Percentiles rank a stretch among this genome's conserved stretches.
Evolutionary conservation across 495 filamentous ascomycete genomes (phyloP).

Genomic region (Aspergillus haitiensis): DNA sequence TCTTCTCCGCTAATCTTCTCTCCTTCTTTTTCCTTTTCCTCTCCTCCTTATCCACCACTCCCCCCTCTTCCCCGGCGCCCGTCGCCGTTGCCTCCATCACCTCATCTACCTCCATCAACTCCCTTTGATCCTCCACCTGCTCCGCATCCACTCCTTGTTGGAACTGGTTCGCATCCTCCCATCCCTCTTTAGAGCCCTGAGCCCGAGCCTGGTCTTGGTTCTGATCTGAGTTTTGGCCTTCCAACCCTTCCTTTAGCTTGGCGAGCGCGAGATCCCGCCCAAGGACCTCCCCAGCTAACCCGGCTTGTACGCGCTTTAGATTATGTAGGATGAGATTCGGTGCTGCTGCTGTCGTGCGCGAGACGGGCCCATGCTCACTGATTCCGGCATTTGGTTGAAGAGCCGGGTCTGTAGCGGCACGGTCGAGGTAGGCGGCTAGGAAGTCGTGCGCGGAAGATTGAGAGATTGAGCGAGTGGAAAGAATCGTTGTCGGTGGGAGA

Average conservation of each 20-base stretch:
- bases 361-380: conserved; percentile 58
- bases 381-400: conserved; percentile 67
- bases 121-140: conserved; percentile 20
- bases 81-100: conserved; percentile 28
- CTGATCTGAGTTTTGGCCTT: conserved; percentile 21
- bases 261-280: conserved; percentile 48
- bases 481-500: conserved; percentile 47
- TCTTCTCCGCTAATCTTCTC: conserved; percentile 46
- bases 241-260: conserved; percentile 38
- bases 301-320: conserved; percentile 64
- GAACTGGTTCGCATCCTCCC: conserved; percentile 55
- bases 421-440: conserved; percentile 59
- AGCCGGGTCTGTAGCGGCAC: conserved; percentile 54
- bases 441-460: conserved; percentile 54
- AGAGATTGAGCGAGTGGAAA: conserved; percentile 47
- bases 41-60: conserved; percentile 47
- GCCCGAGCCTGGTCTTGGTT: conserved; percentile 19
- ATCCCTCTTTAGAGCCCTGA: conserved; percentile 33
- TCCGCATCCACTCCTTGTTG: conserved; percentile 44
- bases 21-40: conserved; percentile 54
- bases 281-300: conserved; percentile 58
- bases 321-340: conserved; percentile 63
- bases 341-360: conserved; percentile 52
- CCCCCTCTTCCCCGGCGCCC: conserved; percentile 46
- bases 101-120: conserved; percentile 33